Evolutionary conservation across 768 basidiomycete species (phyloP).

Genomic region (Albatrellus ellisii): DNA sequence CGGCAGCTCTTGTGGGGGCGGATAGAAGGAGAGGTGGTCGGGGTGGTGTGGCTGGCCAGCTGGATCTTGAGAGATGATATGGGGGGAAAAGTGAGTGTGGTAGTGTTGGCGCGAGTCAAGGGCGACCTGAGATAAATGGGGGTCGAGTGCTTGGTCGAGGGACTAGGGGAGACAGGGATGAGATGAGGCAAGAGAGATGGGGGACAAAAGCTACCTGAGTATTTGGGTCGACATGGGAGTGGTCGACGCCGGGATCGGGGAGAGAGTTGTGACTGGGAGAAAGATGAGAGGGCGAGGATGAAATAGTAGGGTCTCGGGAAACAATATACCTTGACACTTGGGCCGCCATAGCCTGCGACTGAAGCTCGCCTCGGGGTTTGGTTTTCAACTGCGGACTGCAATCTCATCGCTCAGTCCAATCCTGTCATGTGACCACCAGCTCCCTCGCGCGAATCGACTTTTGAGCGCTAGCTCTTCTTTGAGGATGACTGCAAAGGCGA

Average conservation of each 20-base stretch:
- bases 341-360: slow-evolving; percentile 9
- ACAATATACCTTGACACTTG: slow-evolving; percentile 14
- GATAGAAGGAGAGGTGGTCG: slow-evolving; percentile 12
- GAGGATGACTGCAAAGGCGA: slow-evolving; percentile 4
- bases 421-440: no score
- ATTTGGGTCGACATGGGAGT: slow-evolving; percentile 13
- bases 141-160: slow-evolving; percentile 14
- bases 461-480: no score
- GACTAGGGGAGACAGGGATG: slow-evolving; percentile 8
- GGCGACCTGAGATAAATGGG: slow-evolving; percentile 13
- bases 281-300: slow-evolving; percentile 8
- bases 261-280: slow-evolving; percentile 10
- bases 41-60: slow-evolving; percentile 11
- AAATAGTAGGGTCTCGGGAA: slow-evolving; percentile 5
- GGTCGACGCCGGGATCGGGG: slow-evolving; percentile 13
- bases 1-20: slow-evolving; percentile 9
- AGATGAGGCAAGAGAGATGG: neutral
- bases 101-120: slow-evolving; percentile 14
- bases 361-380: neutral
- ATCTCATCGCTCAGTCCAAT: no score
- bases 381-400: no score
- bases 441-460: no score
- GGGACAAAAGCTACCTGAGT: slow-evolving; percentile 10
- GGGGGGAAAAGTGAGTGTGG: slow-evolving; percentile 12
- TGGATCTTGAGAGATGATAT: slow-evolving; percentile 11